Conservation (phyloP, 768 basidiomycete species). For the Mycena haematopus region DNA sequence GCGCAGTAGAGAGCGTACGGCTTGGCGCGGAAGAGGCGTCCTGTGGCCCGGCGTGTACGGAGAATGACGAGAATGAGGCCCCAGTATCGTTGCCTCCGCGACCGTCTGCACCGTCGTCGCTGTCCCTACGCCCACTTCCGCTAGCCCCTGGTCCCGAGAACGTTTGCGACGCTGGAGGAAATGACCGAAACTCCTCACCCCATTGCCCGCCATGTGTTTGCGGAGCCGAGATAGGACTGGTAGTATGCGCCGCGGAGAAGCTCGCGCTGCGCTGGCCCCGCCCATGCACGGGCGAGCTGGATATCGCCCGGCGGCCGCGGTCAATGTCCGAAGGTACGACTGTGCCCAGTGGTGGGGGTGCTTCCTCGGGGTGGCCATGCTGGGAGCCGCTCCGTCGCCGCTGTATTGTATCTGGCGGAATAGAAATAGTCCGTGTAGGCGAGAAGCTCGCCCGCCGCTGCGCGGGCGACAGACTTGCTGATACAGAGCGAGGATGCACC, state of each 20-base stretch:
- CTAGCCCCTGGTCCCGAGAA: background rate
- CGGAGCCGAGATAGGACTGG: background rate
- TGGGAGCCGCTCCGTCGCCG: background rate
- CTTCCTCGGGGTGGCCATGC: too few species aligned
- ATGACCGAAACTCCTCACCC: background rate
- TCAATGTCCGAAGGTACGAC: background rate
- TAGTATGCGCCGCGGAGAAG: background rate
- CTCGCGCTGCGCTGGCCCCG: background rate
- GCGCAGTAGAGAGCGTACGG: background rate
- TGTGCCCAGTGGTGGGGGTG: background rate
- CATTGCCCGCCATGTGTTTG: constrained; percentile 1
- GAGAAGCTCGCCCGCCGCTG: too few species aligned
- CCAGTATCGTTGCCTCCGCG: background rate
- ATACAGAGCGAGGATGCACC: background rate
- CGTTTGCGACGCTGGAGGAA: background rate
- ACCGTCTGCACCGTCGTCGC: background rate
- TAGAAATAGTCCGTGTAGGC: too few species aligned
- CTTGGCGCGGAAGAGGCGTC: background rate
- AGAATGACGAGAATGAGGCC: background rate
- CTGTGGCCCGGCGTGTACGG: background rate
- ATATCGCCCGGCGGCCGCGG: background rate
- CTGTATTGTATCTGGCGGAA: background rate
- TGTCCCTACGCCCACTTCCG: background rate
- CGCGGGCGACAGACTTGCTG: background rate
- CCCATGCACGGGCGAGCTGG: background rate